These are phyloP conservation scores for Suillus placidus DNA, from an alignment of 768 basidiomycete species.

Conservation along the genomic window DNA sequence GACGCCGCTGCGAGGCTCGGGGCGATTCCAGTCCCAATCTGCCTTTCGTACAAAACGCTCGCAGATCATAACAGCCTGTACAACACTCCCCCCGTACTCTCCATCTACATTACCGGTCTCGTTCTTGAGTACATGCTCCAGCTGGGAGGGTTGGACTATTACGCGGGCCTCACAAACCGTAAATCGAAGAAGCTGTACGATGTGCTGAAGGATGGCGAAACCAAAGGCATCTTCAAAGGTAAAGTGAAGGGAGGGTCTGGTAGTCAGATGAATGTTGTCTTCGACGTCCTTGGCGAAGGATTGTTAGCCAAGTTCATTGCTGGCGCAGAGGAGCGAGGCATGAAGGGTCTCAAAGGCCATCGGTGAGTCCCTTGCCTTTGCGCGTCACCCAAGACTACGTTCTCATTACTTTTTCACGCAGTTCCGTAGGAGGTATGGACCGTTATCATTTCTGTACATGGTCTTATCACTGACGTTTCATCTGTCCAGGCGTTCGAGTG, in stretches of 20 bases:
- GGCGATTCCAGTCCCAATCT: constrained; percentile 73
- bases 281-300: constrained; percentile 74
- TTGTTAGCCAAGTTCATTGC: constrained; percentile 74
- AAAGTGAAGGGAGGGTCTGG: constrained; percentile 76
- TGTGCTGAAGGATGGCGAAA: constrained; percentile 70
- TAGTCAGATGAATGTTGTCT: constrained; percentile 97
- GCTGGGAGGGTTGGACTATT: constrained; percentile 67
- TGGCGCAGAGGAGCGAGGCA: constrained; percentile 76
- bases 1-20: constrained; percentile 77
- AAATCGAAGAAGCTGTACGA: constrained; percentile 82
- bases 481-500: constrained; percentile 64
- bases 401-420: constrained; percentile 23
- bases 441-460: background rate
- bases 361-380: constrained; percentile 53
- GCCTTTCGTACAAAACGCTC: constrained; percentile 81
- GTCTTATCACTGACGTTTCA: background rate
- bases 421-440: constrained; percentile 55
- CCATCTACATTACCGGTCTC: constrained; percentile 88
- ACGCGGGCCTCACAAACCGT: constrained; percentile 62
- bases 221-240: constrained; percentile 64
- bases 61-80: constrained; percentile 77
- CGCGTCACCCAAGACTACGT: background rate
- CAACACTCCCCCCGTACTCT: constrained; percentile 91
- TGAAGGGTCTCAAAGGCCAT: constrained; percentile 92
- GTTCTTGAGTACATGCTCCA: constrained; percentile 73